Evolutionary conservation across 345 rosid species (phyloP).

Genomic region (Nasturtium officinale): DNA sequence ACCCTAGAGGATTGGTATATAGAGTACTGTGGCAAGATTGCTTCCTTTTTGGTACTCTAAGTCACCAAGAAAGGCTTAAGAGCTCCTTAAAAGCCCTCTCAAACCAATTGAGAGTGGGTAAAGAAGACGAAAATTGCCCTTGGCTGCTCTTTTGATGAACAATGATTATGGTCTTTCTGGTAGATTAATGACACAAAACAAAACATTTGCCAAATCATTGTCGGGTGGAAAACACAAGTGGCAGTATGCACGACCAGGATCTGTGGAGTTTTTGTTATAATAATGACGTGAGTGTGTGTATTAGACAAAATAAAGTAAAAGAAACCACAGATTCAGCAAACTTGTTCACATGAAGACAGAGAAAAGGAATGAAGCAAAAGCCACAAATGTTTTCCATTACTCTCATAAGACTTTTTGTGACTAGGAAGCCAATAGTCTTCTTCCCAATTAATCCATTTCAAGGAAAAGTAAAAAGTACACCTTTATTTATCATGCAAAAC

Average conservation of each 20-base stretch:
- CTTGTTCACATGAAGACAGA: slow-evolving; percentile 39
- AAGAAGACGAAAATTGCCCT: slow-evolving; percentile 14
- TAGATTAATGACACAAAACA: slow-evolving; percentile 22
- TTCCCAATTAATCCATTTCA: slow-evolving; percentile 16
- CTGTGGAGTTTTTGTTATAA: not conserved
- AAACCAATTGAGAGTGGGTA: not conserved
- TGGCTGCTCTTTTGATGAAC: not conserved
- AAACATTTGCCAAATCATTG: slow-evolving; percentile 51
- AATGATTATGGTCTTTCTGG: slow-evolving; percentile 21
- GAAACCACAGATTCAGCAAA: slow-evolving; percentile 26
- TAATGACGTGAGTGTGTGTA: not conserved
- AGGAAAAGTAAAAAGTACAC: slow-evolving; percentile 21
- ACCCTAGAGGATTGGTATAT: not conserved
- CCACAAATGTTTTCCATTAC: slow-evolving; percentile 25
- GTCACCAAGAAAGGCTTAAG: slow-evolving; percentile 21
- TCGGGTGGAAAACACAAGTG: slow-evolving; percentile 41
- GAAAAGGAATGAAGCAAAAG: slow-evolving; percentile 26
- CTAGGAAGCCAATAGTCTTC: slow-evolving; percentile 15
- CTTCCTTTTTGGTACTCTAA: not conserved
- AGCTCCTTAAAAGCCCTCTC: slow-evolving; percentile 1
- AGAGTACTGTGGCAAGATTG: slow-evolving; percentile 14
- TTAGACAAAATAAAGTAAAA: slow-evolving; percentile 15
- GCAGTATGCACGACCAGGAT: slow-evolving; percentile 40
- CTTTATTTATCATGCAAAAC: not conserved
- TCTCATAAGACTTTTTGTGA: slow-evolving; percentile 14